Evolutionary conservation across 306 rosid species (phyloP).

Genomic region (Abrus precatorius): DNA sequence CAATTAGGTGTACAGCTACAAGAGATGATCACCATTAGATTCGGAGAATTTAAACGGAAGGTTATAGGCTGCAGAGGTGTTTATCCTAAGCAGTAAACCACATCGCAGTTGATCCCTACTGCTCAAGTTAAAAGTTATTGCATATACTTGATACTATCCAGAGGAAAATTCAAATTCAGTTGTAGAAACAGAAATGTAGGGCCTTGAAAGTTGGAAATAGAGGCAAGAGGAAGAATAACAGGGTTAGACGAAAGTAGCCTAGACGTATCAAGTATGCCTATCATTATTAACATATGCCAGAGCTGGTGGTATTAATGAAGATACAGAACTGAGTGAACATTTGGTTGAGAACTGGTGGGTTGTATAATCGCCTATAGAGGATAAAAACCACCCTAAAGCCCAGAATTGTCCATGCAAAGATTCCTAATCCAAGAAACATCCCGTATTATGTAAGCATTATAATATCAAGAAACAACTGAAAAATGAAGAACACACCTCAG

Average conservation of each 20-base stretch:
- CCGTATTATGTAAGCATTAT: neutral
- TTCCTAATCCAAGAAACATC: neutral
- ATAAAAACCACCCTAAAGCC: neutral
- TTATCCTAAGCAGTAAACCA: constrained; percentile 17
- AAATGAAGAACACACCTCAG: constrained; percentile 31
- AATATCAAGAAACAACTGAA: constrained; percentile 28
- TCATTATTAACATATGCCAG: neutral
- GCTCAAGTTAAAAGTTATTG: neutral
- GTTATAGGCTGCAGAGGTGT: neutral
- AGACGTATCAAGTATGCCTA: neutral
- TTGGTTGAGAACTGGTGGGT: neutral
- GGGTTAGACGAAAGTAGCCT: neutral
- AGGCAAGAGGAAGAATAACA: neutral
- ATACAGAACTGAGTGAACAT: neutral
- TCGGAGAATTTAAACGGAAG: constrained; percentile 6
- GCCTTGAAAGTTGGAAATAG: neutral
- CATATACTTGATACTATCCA: neutral
- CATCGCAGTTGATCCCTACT: neutral
- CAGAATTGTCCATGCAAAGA: neutral
- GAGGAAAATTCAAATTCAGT: neutral
- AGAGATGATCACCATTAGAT: neutral
- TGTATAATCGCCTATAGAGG: neutral
- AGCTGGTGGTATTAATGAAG: neutral
- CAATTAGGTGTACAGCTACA: constrained; percentile 4
- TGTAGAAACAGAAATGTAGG: constrained; percentile 12